Conservation (phyloP, 345 rosid genomes). For the Eucalyptus decipiens region DNA sequence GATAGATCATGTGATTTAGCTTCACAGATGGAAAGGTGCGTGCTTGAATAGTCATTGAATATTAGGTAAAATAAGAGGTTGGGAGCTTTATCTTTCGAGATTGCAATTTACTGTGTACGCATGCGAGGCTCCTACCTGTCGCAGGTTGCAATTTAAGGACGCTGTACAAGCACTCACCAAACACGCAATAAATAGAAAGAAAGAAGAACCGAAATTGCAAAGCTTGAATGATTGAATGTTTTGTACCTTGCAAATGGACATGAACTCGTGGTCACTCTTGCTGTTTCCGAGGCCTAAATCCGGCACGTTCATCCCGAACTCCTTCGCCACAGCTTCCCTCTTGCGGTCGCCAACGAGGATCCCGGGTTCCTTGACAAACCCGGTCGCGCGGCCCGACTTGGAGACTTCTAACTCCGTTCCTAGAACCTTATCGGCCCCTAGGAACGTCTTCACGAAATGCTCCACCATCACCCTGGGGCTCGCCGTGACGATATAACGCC, state of each 20-base stretch:
- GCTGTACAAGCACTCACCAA: neutral
- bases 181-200: neutral
- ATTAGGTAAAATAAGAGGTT: neutral
- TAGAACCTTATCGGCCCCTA: constrained; percentile 75
- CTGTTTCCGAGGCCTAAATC: constrained; percentile 82
- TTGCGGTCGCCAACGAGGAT: constrained; percentile 52
- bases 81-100: neutral
- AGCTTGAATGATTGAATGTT: neutral
- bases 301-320: constrained; percentile 51
- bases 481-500: constrained; percentile 61
- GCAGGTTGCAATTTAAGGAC: neutral
- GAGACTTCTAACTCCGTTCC: constrained; percentile 73
- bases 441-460: constrained; percentile 53
- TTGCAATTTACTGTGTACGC: neutral
- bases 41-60: neutral
- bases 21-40: neutral
- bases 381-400: constrained; percentile 72
- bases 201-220: neutral
- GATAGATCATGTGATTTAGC: neutral
- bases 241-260: constrained; percentile 84
- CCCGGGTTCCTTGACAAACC: constrained; percentile 62
- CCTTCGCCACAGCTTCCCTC: constrained; percentile 46
- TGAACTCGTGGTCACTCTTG: constrained; percentile 65
- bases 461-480: constrained; percentile 84
- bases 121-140: neutral